Percentiles rank a stretch among this genome's conserved stretches.
phyloP scores from a whole-genome alignment of 148 eudicot species.

The Amaranthus hypochondriacus region DNA sequence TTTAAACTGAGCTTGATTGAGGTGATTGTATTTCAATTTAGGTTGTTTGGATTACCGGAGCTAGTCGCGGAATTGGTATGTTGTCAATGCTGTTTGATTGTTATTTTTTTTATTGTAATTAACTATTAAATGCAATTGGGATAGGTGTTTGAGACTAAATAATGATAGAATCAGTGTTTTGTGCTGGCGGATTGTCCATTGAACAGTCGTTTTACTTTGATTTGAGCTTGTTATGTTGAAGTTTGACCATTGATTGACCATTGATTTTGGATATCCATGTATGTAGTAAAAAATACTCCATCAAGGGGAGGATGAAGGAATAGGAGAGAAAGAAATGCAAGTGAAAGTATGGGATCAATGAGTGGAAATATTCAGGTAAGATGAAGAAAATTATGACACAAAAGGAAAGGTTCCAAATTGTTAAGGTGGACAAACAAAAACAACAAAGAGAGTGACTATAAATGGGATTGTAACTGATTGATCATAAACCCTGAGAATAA shows the following conservation, averaged over 20 bases:
- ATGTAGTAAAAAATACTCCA: too few relatives aligned
- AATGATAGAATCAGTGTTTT: not conserved
- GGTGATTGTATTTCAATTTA: constrained; percentile 22
- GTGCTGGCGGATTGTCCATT: not conserved
- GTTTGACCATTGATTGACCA: not conserved
- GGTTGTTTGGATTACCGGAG: constrained; percentile 98
- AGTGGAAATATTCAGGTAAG: too few relatives aligned
- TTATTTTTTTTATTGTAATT: not conserved
- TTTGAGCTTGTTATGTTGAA: not conserved
- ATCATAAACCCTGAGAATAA: not conserved
- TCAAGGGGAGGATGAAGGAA: too few relatives aligned
- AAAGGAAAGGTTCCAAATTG: too few relatives aligned
- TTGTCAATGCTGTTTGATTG: not conserved
- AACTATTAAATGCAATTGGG: not conserved
- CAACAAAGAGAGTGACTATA: too few relatives aligned
- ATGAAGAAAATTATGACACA: too few relatives aligned
- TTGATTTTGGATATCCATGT: not conserved
- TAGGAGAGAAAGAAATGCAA: too few relatives aligned
- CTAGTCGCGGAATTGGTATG: constrained; percentile 97
- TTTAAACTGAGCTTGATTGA: not conserved
- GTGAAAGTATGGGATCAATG: too few relatives aligned
- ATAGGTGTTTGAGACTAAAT: not conserved
- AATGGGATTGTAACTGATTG: not conserved
- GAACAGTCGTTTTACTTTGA: too few relatives aligned
- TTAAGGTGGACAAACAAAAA: too few relatives aligned